Evolutionary conservation across 352 stramenopile genomes (phyloP).

Genomic region (Plasmopara muralis): DNA sequence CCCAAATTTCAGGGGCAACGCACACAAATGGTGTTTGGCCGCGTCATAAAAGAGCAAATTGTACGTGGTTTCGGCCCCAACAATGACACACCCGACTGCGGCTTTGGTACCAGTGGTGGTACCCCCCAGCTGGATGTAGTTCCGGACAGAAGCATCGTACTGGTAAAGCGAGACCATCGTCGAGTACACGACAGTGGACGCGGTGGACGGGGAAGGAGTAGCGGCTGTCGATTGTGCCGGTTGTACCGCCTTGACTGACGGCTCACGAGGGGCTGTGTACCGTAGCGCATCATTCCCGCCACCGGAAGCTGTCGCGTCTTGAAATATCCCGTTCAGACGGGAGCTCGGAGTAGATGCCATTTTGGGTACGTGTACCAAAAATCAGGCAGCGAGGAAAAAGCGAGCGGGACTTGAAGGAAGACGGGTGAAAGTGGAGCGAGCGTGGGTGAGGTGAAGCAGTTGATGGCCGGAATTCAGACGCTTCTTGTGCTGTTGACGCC

Average conservation of each 20-base stretch:
- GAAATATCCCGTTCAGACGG: slow-evolving; percentile 56
- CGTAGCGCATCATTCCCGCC: slow-evolving; percentile 57
- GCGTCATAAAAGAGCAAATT: slow-evolving; percentile 73
- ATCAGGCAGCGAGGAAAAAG: too few relatives aligned
- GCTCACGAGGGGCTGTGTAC: slow-evolving; percentile 63
- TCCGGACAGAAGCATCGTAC: slow-evolving; percentile 48
- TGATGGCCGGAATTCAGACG: too few relatives aligned
- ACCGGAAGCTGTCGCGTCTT: slow-evolving; percentile 21
- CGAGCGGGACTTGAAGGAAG: too few relatives aligned
- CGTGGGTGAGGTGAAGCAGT: too few relatives aligned
- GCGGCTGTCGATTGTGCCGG: slow-evolving; percentile 14
- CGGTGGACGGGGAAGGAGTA: slow-evolving; percentile 12
- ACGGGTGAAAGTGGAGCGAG: too few relatives aligned
- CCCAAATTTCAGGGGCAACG: slow-evolving; percentile 42
- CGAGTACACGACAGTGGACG: slow-evolving; percentile 52
- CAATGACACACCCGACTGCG: slow-evolving; percentile 62
- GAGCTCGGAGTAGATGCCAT: slow-evolving; percentile 41
- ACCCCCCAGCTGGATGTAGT: slow-evolving; percentile 56
- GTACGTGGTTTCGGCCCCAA: slow-evolving; percentile 57
- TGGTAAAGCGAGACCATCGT: slow-evolving; percentile 69
- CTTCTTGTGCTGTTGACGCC: too few relatives aligned
- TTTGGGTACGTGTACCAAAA: background rate
- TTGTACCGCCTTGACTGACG: slow-evolving; percentile 27
- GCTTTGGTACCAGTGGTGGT: slow-evolving; percentile 23
- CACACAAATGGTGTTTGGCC: slow-evolving; percentile 56